Evolutionary conservation across 176 grass and related monocot species (phyloP).

Genomic region (Oryza glumipatula): DNA sequence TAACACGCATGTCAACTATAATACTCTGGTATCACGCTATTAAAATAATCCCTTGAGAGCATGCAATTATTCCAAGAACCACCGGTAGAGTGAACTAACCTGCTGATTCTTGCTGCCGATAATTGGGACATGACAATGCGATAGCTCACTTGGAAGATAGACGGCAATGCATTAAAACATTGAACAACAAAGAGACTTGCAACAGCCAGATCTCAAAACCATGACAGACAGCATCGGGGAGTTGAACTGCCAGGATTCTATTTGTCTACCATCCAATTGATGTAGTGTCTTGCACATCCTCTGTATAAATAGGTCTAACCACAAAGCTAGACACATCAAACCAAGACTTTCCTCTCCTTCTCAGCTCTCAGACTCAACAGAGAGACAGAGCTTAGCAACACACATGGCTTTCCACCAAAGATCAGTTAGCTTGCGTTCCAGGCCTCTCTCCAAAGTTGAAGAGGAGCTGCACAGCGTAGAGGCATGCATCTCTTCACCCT

Average conservation of each 20-base stretch:
- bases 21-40: constrained; percentile 1
- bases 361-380: constrained; percentile 8
- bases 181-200: background rate
- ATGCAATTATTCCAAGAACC: background rate
- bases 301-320: constrained; percentile 14
- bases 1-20: constrained; percentile 5
- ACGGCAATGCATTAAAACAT: background rate
- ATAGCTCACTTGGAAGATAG: background rate
- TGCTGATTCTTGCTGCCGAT: background rate
- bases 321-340: constrained; percentile 14
- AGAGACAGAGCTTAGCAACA: background rate
- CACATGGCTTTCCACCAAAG: constrained; percentile 33
- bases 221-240: constrained; percentile 21
- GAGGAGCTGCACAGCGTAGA: constrained; percentile 34
- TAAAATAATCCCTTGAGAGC: background rate
- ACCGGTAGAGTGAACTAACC: background rate
- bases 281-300: background rate
- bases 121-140: background rate
- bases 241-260: background rate
- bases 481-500: constrained; percentile 20
- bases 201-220: background rate
- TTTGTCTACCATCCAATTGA: constrained; percentile 15
- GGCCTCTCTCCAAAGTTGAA: constrained; percentile 22
- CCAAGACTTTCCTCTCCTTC: constrained; percentile 10
- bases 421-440: constrained; percentile 42